Base-by-base conservation (phyloP, 2,329 filamentous ascomycete species). In the Didymella sp. region DNA sequence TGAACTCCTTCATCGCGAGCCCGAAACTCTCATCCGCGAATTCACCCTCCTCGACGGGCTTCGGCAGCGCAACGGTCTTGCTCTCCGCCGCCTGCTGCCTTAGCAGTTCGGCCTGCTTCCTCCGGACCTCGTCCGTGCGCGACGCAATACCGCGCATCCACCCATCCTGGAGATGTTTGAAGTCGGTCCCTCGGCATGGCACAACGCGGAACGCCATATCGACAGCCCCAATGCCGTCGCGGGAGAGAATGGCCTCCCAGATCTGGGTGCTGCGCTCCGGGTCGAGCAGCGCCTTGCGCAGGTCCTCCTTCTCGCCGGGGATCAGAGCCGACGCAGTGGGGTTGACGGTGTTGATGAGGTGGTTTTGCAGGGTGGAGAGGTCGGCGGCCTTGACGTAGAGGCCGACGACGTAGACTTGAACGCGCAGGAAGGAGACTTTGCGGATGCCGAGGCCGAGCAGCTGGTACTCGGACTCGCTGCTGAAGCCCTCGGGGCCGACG, bases 361-460 rank as follows among this genome's bases (percentile, higher is more conserved):
- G 85, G 64, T 85, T 82, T 77, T 98, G 94, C 37, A 99, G 82
- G n/a, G 84, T 82, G 4, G 88, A 87, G 57, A 99, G 87, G 70
- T 96, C 92, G 33, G 88, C 81, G 0, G 89, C 94, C 24, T 92
- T 91, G 24, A 98, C 84, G 79, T 99, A 99, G 68, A 96, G 86
- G 15, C 94, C 95, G 0, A 96, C 90, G 17, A 98, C 90, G 78
- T 99, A 99, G 50, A 99, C 95, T 74, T 96, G 89, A 41, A 99
- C 92, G 45, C 86, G 81, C 41, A 98, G 79, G 76, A 98, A 96
- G 22, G 90, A 96, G 28, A 99, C 95, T 1, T 89, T 92, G 52
- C 95, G 86, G 61, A 96, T 88, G 17, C 95, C 95, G 5, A 97
- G 79, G 0, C 95, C 95, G 6, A 98, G 84, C 0, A 98, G 83